These are phyloP conservation scores for Xanthoparmelia taractica DNA, from an alignment of 495 filamentous ascomycete species.

Conservation along the genomic window DNA sequence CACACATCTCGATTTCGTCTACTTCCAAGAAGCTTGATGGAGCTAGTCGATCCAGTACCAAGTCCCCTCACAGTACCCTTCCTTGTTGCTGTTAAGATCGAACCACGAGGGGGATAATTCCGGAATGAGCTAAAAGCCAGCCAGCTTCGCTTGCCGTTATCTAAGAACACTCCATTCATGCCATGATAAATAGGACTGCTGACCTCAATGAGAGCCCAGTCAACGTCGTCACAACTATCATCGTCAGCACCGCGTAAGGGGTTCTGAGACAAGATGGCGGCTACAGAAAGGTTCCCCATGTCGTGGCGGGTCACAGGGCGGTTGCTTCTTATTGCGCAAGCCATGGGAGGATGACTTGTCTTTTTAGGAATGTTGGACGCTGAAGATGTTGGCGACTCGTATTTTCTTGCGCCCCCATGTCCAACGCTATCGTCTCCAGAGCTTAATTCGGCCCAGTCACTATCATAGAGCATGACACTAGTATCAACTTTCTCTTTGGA, in stretches of 20 bases:
- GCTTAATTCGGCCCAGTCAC: not conserved
- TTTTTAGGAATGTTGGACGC: not conserved
- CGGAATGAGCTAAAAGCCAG: not conserved
- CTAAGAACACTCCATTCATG: conserved; percentile 4
- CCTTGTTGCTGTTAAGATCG: not conserved
- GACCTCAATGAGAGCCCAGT: conserved; percentile 9
- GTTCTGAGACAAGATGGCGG: conserved; percentile 1
- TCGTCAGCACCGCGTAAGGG: conserved; percentile 1
- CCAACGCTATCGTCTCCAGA: not conserved
- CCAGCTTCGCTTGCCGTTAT: not conserved
- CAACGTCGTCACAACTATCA: not conserved
- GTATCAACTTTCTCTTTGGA: not conserved
- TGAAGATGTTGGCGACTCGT: not conserved
- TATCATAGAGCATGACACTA: not conserved
- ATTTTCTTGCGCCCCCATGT: not conserved
- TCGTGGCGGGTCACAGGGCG: not conserved
- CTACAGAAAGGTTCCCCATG: not conserved
- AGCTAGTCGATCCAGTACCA: conserved; percentile 3
- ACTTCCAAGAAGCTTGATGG: conserved; percentile 6
- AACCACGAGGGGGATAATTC: not conserved
- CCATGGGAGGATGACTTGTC: not conserved
- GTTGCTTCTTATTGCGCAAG: not conserved
- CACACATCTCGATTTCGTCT: not conserved
- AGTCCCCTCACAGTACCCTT: not conserved
- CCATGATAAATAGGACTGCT: not conserved